Base-by-base conservation (phyloP, 2,329 filamentous ascomycete species). In the Verticillium nubilum region DNA sequence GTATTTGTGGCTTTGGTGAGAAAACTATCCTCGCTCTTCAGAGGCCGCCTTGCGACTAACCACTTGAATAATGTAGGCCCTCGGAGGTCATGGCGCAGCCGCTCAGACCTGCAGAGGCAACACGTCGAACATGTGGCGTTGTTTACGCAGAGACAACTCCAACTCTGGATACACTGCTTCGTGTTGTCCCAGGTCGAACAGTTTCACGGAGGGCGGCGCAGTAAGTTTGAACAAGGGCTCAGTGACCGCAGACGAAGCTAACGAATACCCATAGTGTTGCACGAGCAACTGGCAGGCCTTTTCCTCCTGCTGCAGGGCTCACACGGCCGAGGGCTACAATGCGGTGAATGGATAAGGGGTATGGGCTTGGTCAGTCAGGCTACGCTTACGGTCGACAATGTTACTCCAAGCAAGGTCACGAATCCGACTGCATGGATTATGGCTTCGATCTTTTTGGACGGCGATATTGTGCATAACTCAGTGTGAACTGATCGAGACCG, bases 81-180 rank as follows among this genome's bases (percentile, higher is more conserved):
- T 50, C 7, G 42, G 42, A 6, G 4, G 42, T 5, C 42, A 50
- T 25, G 33, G n/a, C 25, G 55, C n/a, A 27, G 57, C 33, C 33
- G 59, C 56, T n/a, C 31, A 9, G 10, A 25, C 33, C 17, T 58
- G 59, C 52, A 55, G 52, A 31, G 17, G 42, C 26, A 37, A 47
- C 2, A 13, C 15, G 10, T 5, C 29, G 3, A 4, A 54, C 1
- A 54, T 52, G 25, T 57, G 58, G 54, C 28, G 23, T 4, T 60
- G 54, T 13, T 12, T 57, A 23, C 29, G 58, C 25, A 4, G 25
- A n/a, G 26, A 60, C 13, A 54, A 54, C 54, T 7, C n/a, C 23
- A 60, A 60, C 47, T 60, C 58, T 12, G 54, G 31, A 15, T 60
- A 60, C 47, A 60, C 58, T 25, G 10, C 25, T 23, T 57, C 54